A percentile compares a stretch with the other conserved stretches of the same genome.
Evolutionary conservation across 2,329 filamentous ascomycete species (phyloP).

Genomic region (Fusarium acutatum): DNA sequence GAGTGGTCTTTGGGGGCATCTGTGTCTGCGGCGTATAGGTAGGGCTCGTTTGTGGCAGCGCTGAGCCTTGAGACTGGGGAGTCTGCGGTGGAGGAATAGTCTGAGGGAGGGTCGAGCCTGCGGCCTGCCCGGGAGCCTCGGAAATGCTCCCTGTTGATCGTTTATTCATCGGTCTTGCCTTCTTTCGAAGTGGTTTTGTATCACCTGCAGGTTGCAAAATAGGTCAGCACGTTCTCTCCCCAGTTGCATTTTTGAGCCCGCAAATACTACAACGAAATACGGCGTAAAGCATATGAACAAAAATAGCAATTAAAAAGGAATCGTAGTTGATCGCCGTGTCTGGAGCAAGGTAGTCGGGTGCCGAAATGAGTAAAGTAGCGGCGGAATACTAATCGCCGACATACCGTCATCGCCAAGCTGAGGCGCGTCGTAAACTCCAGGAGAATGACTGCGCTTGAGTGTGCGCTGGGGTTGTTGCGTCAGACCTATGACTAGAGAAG

Average conservation of each 20-base stretch:
- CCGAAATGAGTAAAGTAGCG: slow-evolving; percentile 47
- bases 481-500: slow-evolving; percentile 51
- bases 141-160: slow-evolving; percentile 60
- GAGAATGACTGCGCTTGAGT: slow-evolving; percentile 82
- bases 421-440: slow-evolving; percentile 66
- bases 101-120: slow-evolving; percentile 54
- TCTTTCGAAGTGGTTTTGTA: slow-evolving; percentile 60
- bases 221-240: slow-evolving; percentile 33
- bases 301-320: slow-evolving; percentile 25
- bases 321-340: slow-evolving; percentile 14
- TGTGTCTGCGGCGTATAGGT: slow-evolving; percentile 52
- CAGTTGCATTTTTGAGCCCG: neutral
- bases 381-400: slow-evolving; percentile 55
- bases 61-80: slow-evolving; percentile 60
- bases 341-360: slow-evolving; percentile 32
- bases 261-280: slow-evolving; percentile 33
- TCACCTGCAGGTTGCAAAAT: slow-evolving; percentile 53
- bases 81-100: slow-evolving; percentile 61
- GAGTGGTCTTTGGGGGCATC: slow-evolving; percentile 80
- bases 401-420: slow-evolving; percentile 76
- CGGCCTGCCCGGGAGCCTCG: slow-evolving; percentile 65
- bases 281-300: slow-evolving; percentile 46
- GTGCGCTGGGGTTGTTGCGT: slow-evolving; percentile 69
- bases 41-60: slow-evolving; percentile 55
- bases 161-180: slow-evolving; percentile 70